Base-by-base conservation (phyloP, 441 rosid species). In the Eutrema salsugineum region DNA sequence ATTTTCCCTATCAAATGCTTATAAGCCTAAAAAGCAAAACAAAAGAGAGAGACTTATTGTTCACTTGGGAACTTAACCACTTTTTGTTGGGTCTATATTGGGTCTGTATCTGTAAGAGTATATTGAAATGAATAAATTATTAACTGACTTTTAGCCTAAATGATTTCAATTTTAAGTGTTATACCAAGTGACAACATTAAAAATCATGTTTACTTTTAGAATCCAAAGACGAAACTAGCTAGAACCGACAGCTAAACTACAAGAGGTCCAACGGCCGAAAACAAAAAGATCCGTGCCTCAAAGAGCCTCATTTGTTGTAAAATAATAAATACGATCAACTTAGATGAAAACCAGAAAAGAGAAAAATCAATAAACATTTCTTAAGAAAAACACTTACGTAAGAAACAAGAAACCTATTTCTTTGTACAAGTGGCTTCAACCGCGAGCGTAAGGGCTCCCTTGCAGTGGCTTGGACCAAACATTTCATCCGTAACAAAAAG, bases 401-500 rank as follows among this genome's bases (percentile, higher is more conserved):
- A 6, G 12, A 42, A 24, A 55, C 42, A 16, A 30, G 17, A 44
- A 69, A 46, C 8, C 47, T 69, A 60, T 28, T 1, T 7, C 20
- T 55, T 33, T 47, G 66, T 38, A 53, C 75, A 70, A 50, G 61
- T 39, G 10, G 32, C 12, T 61, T 40, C 8, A 61, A 70, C 53
- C 14, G 68, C 67, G 49, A 50, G 75, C 67, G 1, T 61, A 49
- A 39, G 17, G 46, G n/a, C 4, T 57, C 28, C 48, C 11, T 46
- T 46, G 49, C 66, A 69, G 3, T 58, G 9, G 28, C 66, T 58
- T 24, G 73, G 66, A 58, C 73, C 73, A 35, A 69, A 69, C 65
- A 59, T 69, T 46, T 70, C 68, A 24, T 61, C 75, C 15, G 61
- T 27, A 12, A 59, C 70, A 1, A 51, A n/a, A 46, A 72, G 57